phyloP scores from a whole-genome alignment of 148 eudicot species.

The Silene conica region DNA sequence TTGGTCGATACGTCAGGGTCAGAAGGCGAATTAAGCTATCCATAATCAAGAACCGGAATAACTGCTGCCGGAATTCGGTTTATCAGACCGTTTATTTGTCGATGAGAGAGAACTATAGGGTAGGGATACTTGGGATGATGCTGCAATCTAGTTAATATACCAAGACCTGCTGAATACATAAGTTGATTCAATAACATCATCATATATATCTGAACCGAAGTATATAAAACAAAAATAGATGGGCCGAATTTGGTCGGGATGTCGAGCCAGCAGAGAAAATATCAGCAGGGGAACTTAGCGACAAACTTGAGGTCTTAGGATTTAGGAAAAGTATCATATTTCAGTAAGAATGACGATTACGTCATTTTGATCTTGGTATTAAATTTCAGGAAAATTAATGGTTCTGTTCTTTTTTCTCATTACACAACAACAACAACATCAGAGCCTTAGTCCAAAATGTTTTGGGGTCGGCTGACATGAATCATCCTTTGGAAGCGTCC shows the following conservation, averaged over 20 bases:
- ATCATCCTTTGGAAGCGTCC: too few relatives aligned
- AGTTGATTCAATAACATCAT: neutral
- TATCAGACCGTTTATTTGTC: neutral
- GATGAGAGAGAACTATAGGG: neutral
- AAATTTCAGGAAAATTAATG: too few relatives aligned
- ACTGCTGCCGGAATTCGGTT: neutral
- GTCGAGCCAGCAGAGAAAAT: neutral
- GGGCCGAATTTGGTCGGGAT: neutral
- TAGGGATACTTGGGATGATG: neutral
- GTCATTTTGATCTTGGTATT: neutral
- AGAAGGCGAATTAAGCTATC: neutral
- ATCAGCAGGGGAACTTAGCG: neutral
- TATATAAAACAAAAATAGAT: neutral
- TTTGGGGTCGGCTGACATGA: too few relatives aligned
- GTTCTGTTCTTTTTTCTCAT: too few relatives aligned
- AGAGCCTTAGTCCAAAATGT: too few relatives aligned
- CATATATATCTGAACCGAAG: neutral
- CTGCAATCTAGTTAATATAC: neutral
- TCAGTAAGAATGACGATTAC: neutral
- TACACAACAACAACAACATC: too few relatives aligned
- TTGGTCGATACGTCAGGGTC: neutral
- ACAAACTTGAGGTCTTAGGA: neutral
- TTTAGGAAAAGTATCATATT: neutral
- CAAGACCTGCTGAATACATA: neutral
- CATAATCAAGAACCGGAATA: neutral